Percentiles rank a stretch among this genome's conserved stretches.
These are phyloP conservation scores for Elsinoe fawcettii DNA, from an alignment of 2,329 filamentous ascomycete genomes.

Conservation along the genomic window DNA sequence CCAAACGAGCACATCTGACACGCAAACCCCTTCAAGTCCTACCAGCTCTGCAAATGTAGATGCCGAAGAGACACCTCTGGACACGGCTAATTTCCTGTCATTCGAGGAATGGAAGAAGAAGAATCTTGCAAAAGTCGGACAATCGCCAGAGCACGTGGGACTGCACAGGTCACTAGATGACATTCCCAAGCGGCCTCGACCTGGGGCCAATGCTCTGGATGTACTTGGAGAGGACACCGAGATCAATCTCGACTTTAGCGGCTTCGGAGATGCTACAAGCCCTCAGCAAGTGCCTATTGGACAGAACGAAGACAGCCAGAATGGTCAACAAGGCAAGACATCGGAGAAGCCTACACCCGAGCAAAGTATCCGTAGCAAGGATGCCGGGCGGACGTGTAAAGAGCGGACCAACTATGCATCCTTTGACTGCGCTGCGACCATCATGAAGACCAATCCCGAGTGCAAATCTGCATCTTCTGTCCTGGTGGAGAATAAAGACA, in stretches of 20 bases:
- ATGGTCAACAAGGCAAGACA: background rate
- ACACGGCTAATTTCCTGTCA: constrained; percentile 80
- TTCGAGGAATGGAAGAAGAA: constrained; percentile 98
- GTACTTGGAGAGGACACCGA: constrained; percentile 81
- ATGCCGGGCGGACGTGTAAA: constrained; percentile 95
- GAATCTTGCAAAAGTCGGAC: constrained; percentile 78
- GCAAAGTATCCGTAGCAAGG: constrained; percentile 62
- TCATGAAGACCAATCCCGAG: constrained; percentile 80
- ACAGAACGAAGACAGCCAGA: constrained; percentile 12
- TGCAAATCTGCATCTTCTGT: constrained; percentile 84
- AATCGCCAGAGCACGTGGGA: constrained; percentile 62
- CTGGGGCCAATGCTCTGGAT: constrained; percentile 60
- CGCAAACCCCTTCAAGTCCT: background rate
- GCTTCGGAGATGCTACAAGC: constrained; percentile 43
- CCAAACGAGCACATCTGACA: background rate
- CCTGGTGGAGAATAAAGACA: constrained; percentile 93
- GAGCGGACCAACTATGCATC: constrained; percentile 96
- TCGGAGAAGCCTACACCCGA: constrained; percentile 5
- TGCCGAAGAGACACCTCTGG: constrained; percentile 58
- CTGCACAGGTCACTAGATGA: constrained; percentile 43
- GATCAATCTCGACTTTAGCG: constrained; percentile 65
- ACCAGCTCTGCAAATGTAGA: constrained; percentile 21
- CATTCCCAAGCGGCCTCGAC: constrained; percentile 43
- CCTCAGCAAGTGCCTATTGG: constrained; percentile 2
- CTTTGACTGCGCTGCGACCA: constrained; percentile 90